These are phyloP conservation scores for Artomyces pyxidatus DNA, from an alignment of 768 basidiomycete species.

Conservation along the genomic window DNA sequence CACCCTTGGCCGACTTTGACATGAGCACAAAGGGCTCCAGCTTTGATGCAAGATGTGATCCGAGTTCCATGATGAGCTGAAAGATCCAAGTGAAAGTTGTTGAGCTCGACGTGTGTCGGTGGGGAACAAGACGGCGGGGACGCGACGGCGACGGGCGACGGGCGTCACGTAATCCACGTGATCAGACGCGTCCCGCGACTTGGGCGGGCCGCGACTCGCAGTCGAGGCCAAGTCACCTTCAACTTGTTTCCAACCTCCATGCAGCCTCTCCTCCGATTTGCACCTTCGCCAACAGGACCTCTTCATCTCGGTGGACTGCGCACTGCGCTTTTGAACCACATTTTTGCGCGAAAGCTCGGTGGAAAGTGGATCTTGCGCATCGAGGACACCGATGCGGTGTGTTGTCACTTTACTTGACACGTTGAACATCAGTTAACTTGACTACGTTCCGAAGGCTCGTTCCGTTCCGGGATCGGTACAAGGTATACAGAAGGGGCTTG, in stretches of 20 bases:
- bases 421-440: neutral
- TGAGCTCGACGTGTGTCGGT: neutral
- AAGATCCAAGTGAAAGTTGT: too few species aligned
- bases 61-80: constrained; percentile 44
- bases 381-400: constrained; percentile 91
- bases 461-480: constrained; percentile 82
- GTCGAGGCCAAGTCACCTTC: too few species aligned
- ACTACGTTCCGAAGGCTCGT: constrained; percentile 45
- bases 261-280: constrained; percentile 66
- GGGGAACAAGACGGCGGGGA: neutral
- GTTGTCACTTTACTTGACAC: constrained; percentile 18
- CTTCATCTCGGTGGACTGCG: constrained; percentile 92
- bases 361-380: constrained; percentile 91
- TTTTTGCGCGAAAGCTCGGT: constrained; percentile 70
- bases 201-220: neutral
- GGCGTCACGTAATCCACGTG: neutral
- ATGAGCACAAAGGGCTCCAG: constrained; percentile 89
- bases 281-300: constrained; percentile 93
- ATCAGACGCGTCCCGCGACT: neutral
- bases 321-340: constrained; percentile 89
- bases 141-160: neutral
- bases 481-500: constrained; percentile 62
- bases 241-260: neutral
- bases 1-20: constrained; percentile 87
- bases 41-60: constrained; percentile 54